These are phyloP conservation scores for Cercospora berteroae DNA, from an alignment of 2,329 filamentous ascomycete genomes.

Conservation along the genomic window DNA sequence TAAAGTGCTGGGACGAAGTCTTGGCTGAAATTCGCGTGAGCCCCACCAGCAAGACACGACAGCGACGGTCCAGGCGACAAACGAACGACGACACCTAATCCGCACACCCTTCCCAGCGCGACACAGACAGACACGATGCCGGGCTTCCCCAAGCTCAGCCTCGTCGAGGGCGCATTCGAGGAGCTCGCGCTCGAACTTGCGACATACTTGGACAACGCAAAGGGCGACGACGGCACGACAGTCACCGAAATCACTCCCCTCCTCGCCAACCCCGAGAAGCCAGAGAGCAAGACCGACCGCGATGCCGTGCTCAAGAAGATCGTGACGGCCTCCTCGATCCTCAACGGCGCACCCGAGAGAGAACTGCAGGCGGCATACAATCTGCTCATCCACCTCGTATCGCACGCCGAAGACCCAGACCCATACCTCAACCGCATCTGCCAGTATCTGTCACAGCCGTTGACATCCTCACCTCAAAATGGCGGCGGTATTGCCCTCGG, in stretches of 20 bases:
- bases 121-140: constrained; percentile 50
- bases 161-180: constrained; percentile 88
- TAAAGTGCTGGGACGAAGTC: constrained; percentile 4
- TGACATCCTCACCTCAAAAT: constrained; percentile 81
- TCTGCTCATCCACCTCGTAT: constrained; percentile 87
- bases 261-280: constrained; percentile 55
- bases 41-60: constrained; percentile 6
- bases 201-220: constrained; percentile 83
- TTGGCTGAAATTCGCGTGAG: constrained; percentile 8
- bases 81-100: neutral
- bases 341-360: constrained; percentile 90
- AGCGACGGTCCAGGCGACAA: neutral
- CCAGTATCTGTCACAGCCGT: constrained; percentile 81
- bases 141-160: constrained; percentile 60
- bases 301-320: constrained; percentile 88
- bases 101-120: neutral
- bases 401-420: constrained; percentile 79
- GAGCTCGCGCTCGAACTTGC: constrained; percentile 94
- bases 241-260: constrained; percentile 68
- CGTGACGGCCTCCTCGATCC: constrained; percentile 70
- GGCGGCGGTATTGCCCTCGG: constrained; percentile 83
- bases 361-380: constrained; percentile 97
- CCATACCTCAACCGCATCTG: constrained; percentile 86
- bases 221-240: constrained; percentile 58
- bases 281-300: constrained; percentile 59